phyloP scores from a whole-genome alignment of 2,329 filamentous ascomycete species.

The Penicillium paneum region DNA sequence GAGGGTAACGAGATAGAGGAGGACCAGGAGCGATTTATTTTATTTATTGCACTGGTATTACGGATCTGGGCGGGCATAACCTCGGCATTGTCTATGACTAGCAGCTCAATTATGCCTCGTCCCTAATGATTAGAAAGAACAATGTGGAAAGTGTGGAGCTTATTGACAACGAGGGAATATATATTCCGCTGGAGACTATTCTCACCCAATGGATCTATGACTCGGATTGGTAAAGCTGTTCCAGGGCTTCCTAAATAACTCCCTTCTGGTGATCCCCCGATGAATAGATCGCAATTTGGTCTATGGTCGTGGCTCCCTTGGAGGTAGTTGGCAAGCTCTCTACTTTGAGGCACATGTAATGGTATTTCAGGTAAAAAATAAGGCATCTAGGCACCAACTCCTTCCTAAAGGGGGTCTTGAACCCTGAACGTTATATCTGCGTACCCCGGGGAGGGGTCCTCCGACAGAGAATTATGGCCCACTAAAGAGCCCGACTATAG shows the following conservation, averaged over 20 bases:
- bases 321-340: too few relatives aligned
- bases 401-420: too few relatives aligned
- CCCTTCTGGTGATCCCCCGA: not conserved
- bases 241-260: not conserved
- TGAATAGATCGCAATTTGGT: not conserved
- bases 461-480: too few relatives aligned
- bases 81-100: conserved; percentile 5
- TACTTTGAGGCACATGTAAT: too few relatives aligned
- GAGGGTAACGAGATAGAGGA: conserved; percentile 10
- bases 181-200: conserved; percentile 20
- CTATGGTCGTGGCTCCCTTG: conserved; percentile 15
- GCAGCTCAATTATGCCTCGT: not conserved
- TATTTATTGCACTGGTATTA: conserved; percentile 12
- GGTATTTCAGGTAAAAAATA: too few relatives aligned
- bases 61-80: conserved; percentile 10
- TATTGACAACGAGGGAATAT: conserved; percentile 15
- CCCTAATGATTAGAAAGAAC: not conserved
- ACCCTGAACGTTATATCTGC: too few relatives aligned
- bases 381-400: too few relatives aligned
- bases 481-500: too few relatives aligned
- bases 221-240: conserved; percentile 11
- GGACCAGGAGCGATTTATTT: conserved; percentile 12
- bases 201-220: conserved; percentile 20
- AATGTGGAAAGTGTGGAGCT: conserved; percentile 12
- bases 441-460: too few relatives aligned